Percentiles rank a stretch among this genome's conserved stretches.
Evolutionary conservation across 495 filamentous ascomycete species (phyloP).

Genomic region (Annulohypoxylon moriforme): DNA sequence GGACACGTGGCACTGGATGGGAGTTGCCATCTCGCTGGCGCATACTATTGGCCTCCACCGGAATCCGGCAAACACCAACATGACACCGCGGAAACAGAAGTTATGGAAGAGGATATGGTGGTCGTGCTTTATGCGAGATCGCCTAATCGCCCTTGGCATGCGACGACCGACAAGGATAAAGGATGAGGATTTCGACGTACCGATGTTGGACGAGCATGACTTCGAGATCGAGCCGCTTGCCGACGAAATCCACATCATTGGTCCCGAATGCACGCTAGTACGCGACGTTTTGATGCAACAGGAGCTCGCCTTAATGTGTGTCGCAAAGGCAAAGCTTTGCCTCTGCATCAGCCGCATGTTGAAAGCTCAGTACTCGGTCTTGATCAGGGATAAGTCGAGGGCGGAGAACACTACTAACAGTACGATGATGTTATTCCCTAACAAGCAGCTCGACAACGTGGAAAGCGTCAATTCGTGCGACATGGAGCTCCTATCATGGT

Average conservation of each 20-base stretch:
- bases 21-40: conserved; percentile 82
- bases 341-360: conserved; percentile 86
- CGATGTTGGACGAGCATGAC: conserved; percentile 84
- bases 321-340: conserved; percentile 91
- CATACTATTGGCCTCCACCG: conserved; percentile 87
- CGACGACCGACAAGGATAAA: conserved; percentile 88
- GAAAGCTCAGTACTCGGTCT: conserved; percentile 86
- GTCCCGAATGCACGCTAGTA: conserved; percentile 72
- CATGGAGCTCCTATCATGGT: conserved; percentile 77
- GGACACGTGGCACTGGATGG: conserved; percentile 94
- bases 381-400: conserved; percentile 78
- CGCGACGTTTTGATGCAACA: conserved; percentile 73
- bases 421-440: conserved; percentile 90
- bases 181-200: conserved; percentile 88
- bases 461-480: conserved; percentile 79
- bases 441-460: conserved; percentile 81
- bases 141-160: conserved; percentile 89
- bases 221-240: conserved; percentile 79
- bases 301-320: conserved; percentile 84
- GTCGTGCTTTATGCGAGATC: conserved; percentile 92
- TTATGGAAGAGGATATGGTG: conserved; percentile 95
- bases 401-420: conserved; percentile 77
- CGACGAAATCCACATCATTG: conserved; percentile 71
- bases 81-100: conserved; percentile 74
- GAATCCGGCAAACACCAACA: conserved; percentile 76